Evolutionary conservation across 805 yeast species (phyloP).

Genomic region (Saturnispora kantuleensis): DNA sequence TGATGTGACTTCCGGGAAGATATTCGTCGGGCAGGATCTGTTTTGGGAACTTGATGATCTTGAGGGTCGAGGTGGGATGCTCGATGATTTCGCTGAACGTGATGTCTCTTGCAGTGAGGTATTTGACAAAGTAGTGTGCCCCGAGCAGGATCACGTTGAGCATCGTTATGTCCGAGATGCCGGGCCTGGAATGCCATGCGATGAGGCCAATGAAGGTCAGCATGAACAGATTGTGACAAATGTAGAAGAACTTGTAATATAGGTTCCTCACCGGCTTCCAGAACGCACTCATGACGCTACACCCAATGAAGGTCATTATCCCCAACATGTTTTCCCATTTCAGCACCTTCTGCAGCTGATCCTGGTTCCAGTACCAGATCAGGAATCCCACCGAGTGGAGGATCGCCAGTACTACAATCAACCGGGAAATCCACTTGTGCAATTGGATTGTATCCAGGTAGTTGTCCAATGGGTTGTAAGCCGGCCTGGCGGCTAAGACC

Average conservation of each 20-base stretch:
- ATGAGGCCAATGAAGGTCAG: conserved; percentile 36
- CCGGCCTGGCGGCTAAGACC: conserved; percentile 46
- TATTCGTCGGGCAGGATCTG: conserved; percentile 19
- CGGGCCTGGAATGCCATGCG: conserved; percentile 63
- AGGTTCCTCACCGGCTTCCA: conserved; percentile 39
- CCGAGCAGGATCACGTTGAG: conserved; percentile 25
- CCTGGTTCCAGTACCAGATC: conserved; percentile 33
- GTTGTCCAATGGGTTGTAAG: conserved; percentile 34
- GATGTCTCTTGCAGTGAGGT: conserved; percentile 16
- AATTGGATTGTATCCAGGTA: conserved; percentile 47
- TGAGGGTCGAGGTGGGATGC: conserved; percentile 11
- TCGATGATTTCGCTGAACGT: conserved; percentile 15
- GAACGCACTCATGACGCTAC: conserved; percentile 31
- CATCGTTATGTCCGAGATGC: conserved; percentile 33
- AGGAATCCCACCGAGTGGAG: conserved; percentile 47
- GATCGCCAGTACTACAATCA: conserved; percentile 35
- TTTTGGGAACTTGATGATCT: conserved; percentile 12
- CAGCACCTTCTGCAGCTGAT: conserved; percentile 29
- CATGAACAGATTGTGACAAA: conserved; percentile 44
- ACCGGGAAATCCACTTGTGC: conserved; percentile 66
- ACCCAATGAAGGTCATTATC: conserved; percentile 30
- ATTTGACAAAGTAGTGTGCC: conserved; percentile 30
- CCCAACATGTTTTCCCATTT: conserved; percentile 43
- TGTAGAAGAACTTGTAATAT: conserved; percentile 44
- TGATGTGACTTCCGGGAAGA: conserved; percentile 48